Percentiles rank a stretch among this genome's conserved stretches.
Conservation (phyloP, 176 grass and related monocot genomes). For the Oryza glaberrima region DNA sequence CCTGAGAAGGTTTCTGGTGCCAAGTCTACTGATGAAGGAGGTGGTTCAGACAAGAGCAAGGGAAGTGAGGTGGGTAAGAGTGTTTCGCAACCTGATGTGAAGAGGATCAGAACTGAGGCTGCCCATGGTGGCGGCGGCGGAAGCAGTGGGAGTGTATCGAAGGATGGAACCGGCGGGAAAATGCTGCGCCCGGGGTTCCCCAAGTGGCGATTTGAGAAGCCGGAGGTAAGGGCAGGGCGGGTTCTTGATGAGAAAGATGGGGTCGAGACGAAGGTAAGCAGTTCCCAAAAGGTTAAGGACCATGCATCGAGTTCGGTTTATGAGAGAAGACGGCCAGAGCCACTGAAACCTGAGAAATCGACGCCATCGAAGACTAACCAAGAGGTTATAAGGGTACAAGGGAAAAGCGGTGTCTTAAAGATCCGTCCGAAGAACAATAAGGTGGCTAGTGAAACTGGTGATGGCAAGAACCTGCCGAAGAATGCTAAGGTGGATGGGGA, state of each 20-base stretch:
- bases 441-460: slow-evolving; percentile 13
- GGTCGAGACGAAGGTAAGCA: slow-evolving; percentile 31
- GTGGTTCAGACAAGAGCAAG: slow-evolving; percentile 26
- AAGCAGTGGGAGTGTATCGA: slow-evolving; percentile 1
- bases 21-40: slow-evolving; percentile 34
- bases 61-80: not conserved
- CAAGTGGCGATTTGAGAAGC: slow-evolving; percentile 55
- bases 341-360: slow-evolving; percentile 28
- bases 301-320: slow-evolving; percentile 21
- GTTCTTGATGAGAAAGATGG: slow-evolving; percentile 43
- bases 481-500: slow-evolving; percentile 22
- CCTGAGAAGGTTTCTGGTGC: slow-evolving; percentile 26
- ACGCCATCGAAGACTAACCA: slow-evolving; percentile 22
- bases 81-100: slow-evolving; percentile 38
- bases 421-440: slow-evolving; percentile 38
- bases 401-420: slow-evolving; percentile 60
- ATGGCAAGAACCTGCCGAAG: slow-evolving; percentile 12
- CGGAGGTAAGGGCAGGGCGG: slow-evolving; percentile 55
- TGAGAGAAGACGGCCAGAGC: slow-evolving; percentile 26
- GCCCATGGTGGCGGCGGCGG: not conserved
- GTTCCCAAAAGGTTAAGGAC: slow-evolving; percentile 45
- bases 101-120: slow-evolving; percentile 40
- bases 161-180: slow-evolving; percentile 42
- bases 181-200: slow-evolving; percentile 55
- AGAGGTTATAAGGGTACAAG: slow-evolving; percentile 53